A percentile compares a stretch with the other conserved stretches of the same genome.
Conservation (phyloP, 148 eudicot genomes). For the Fagopyrum esculentum region DNA sequence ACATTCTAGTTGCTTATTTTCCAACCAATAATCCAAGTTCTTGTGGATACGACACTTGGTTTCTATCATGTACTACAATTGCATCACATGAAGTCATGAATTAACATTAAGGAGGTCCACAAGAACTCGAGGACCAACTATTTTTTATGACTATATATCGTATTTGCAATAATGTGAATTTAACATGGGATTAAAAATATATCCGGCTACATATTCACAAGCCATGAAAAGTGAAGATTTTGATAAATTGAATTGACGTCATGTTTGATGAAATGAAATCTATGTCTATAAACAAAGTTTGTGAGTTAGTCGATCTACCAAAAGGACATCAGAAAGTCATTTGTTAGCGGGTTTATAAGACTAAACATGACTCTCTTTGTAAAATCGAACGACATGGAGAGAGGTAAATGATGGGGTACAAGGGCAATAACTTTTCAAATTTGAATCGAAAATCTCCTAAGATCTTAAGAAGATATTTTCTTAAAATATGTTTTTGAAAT, state of each 20-base stretch:
- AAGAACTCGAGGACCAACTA: not conserved
- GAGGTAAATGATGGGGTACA: too few relatives aligned
- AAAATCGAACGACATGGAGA: not conserved
- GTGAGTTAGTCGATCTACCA: too few relatives aligned
- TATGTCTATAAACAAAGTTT: too few relatives aligned
- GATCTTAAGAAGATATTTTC: too few relatives aligned
- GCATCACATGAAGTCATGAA: not conserved
- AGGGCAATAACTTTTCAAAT: too few relatives aligned
- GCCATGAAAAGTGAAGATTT: not conserved
- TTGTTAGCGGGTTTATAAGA: not conserved
- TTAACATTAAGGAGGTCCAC: not conserved
- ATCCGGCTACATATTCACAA: not conserved
- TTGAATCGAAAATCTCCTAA: too few relatives aligned
- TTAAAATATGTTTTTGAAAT: too few relatives aligned
- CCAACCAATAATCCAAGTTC: too few relatives aligned
- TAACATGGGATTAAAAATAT: not conserved
- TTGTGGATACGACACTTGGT: too few relatives aligned
- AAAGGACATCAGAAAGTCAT: not conserved
- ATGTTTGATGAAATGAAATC: not conserved
- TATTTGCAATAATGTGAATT: not conserved
- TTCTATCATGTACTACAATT: not conserved
- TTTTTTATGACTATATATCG: not conserved
- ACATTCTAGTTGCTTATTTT: too few relatives aligned
- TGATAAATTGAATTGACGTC: not conserved
- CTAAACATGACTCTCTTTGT: not conserved